phyloP scores from a whole-genome alignment of 768 basidiomycete species.

The Calocybe indica region DNA sequence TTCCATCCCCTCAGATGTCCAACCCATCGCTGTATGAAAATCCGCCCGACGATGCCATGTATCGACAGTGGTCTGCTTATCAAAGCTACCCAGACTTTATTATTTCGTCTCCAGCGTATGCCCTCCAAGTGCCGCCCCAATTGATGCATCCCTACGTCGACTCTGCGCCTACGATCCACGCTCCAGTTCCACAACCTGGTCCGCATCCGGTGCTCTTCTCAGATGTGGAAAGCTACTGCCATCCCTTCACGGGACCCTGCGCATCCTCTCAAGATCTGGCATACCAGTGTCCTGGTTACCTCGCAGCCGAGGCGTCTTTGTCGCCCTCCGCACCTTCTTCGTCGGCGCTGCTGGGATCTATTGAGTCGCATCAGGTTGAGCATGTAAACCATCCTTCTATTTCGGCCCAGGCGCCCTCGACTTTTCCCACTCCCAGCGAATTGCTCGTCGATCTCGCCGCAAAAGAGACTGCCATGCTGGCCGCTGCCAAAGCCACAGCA shows the following conservation, averaged over 20 bases:
- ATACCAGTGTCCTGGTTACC: too few species aligned
- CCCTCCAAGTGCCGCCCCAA: background rate
- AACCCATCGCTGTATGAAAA: background rate
- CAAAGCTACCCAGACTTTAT: background rate
- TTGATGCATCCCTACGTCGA: background rate
- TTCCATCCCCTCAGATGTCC: slow-evolving; percentile 1
- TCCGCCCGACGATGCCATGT: background rate
- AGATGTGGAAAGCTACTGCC: too few species aligned
- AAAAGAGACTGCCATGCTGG: background rate
- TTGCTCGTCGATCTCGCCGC: slow-evolving; percentile 41
- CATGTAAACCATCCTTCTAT: slow-evolving; percentile 2
- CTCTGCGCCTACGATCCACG: too few species aligned
- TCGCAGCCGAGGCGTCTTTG: too few species aligned
- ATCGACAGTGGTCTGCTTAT: background rate
- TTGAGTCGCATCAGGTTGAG: too few species aligned
- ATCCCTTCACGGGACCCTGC: too few species aligned
- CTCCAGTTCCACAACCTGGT: too few species aligned
- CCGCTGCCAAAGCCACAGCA: slow-evolving; percentile 6
- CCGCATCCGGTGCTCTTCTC: too few species aligned
- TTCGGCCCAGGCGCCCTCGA: slow-evolving; percentile 17
- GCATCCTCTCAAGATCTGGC: too few species aligned
- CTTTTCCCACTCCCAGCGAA: slow-evolving; percentile 64
- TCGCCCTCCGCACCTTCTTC: too few species aligned
- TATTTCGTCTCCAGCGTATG: background rate
- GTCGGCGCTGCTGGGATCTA: too few species aligned